Percentiles rank a stretch among this genome's conserved stretches.
Evolutionary conservation across 1,139 yeast genomes (phyloP).

Genomic region (Groenewaldozyma sp.): DNA sequence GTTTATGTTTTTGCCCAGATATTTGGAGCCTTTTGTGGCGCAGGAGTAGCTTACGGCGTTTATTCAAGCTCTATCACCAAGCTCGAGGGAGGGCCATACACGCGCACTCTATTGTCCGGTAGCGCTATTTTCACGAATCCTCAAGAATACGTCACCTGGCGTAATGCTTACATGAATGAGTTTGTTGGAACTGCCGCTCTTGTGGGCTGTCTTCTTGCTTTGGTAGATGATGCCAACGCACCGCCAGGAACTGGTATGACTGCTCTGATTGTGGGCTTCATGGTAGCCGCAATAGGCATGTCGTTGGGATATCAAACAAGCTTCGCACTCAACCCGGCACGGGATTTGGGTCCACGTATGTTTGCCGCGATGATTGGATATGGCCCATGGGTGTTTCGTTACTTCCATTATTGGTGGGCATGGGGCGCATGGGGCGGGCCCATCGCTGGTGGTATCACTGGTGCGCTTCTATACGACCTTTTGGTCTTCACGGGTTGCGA

Average conservation of each 20-base stretch:
- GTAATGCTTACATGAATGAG: neutral
- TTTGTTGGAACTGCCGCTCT: constrained; percentile 3
- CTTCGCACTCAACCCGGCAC: neutral
- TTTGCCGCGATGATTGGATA: neutral
- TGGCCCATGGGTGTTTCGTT: neutral
- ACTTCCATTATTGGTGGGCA: neutral
- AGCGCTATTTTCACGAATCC: neutral
- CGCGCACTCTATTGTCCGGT: neutral
- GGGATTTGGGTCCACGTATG: neutral
- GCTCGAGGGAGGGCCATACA: constrained; percentile 19
- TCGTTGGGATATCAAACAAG: neutral
- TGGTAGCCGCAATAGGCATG: neutral
- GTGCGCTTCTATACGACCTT: neutral
- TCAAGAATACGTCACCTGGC: neutral
- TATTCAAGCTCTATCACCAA: constrained; percentile 22
- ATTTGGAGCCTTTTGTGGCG: constrained; percentile 25
- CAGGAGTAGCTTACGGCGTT: constrained; percentile 24
- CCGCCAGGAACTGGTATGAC: neutral
- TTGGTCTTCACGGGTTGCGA: neutral
- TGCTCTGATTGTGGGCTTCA: neutral
- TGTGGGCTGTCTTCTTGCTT: constrained; percentile 1
- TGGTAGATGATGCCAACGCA: neutral
- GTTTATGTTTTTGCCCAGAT: constrained; percentile 23
- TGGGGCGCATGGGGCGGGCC: neutral
- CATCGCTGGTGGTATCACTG: neutral